phyloP scores from a whole-genome alignment of 2,329 filamentous ascomycete species.

The Aspergillus phoenicis region DNA sequence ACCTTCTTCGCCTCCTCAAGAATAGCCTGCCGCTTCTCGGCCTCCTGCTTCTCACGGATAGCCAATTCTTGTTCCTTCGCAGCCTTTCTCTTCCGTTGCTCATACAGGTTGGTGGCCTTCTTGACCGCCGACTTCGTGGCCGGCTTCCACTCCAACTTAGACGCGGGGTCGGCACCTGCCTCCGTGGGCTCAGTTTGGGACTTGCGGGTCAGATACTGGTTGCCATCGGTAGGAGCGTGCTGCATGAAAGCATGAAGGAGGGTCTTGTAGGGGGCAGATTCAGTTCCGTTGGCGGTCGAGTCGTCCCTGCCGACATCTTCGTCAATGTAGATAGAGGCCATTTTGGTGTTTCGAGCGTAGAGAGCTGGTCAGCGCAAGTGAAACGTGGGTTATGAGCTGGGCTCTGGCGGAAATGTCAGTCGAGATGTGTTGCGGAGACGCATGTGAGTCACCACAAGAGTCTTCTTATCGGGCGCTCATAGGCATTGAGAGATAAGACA shows the following conservation, averaged over 20 bases:
- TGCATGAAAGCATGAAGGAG: slow-evolving; percentile 76
- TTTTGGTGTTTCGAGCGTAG: slow-evolving; percentile 19
- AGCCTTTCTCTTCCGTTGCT: slow-evolving; percentile 80
- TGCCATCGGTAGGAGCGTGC: slow-evolving; percentile 61
- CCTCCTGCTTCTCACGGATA: slow-evolving; percentile 71
- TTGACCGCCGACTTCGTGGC: slow-evolving; percentile 82
- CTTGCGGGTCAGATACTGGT: slow-evolving; percentile 69
- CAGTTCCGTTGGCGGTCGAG: slow-evolving; percentile 65
- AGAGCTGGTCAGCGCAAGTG: not conserved
- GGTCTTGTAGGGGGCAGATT: slow-evolving; percentile 78
- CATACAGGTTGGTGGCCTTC: slow-evolving; percentile 75
- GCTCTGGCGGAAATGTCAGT: not conserved
- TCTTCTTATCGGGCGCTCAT: slow-evolving; percentile 5
- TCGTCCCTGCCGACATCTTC: slow-evolving; percentile 77
- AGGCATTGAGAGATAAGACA: not conserved
- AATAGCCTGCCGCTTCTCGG: slow-evolving; percentile 68
- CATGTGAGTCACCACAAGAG: slow-evolving; percentile 5
- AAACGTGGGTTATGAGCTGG: not conserved
- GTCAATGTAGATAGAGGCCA: slow-evolving; percentile 70
- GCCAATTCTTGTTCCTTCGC: slow-evolving; percentile 74
- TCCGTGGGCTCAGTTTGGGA: slow-evolving; percentile 63
- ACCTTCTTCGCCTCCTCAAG: slow-evolving; percentile 84
- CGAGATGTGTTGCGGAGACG: not conserved
- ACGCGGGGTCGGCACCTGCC: slow-evolving; percentile 65
- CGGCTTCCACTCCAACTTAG: slow-evolving; percentile 74